Evolutionary conservation across 2,329 filamentous ascomycete genomes (phyloP), one percentile per base, ranked within the genome.

Genomic region (Knufia fluminis): DNA sequence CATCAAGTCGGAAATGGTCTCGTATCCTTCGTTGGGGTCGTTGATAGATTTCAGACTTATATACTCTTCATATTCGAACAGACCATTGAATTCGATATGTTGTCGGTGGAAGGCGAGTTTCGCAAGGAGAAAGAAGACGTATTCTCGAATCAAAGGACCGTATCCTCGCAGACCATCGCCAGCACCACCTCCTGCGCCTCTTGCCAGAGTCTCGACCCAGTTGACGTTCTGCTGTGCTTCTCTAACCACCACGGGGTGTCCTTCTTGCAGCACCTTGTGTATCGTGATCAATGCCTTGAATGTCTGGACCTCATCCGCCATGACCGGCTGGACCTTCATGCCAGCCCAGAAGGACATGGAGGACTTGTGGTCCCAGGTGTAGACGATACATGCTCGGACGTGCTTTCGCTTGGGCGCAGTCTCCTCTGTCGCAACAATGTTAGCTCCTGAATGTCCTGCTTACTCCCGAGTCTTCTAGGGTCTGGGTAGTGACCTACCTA

Each of bases 11-110:
- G 84, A 86, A 60, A 98, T 97, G 20, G 91, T 96, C 74, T 98
- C 92, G 65, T 85, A 85, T 32, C 92, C 92, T 71, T 98, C 92
- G 63, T 98, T 97, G 3, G 92, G 92, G 67, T 98, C 92, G 67
- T 97, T 96, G 72, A 94, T 97, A 23, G 89, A 88, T 73, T 95
- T 97, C 65, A 98, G 75, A 64, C 89, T 95, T 66, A 97, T 90
- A 67, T 98, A 98, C 66, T 98, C 92, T 71, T 97, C 91, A 64
- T 98, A 98, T 66, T 98, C 92, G 63, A 98, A 98, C 1, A 91
- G 89, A 52, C 77, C 92, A 68, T 98, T 98, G 74, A 98, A 98
- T 67, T 97, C 91, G 16, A 89, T 87, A 65, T 98, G 92, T 59
- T 95, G 86, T 54, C 92, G 82, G 70, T 98, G 92, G 70, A 98